Evolutionary conservation across 108 stramenopile genomes (phyloP).

Genomic region (Nitzschia palea): DNA sequence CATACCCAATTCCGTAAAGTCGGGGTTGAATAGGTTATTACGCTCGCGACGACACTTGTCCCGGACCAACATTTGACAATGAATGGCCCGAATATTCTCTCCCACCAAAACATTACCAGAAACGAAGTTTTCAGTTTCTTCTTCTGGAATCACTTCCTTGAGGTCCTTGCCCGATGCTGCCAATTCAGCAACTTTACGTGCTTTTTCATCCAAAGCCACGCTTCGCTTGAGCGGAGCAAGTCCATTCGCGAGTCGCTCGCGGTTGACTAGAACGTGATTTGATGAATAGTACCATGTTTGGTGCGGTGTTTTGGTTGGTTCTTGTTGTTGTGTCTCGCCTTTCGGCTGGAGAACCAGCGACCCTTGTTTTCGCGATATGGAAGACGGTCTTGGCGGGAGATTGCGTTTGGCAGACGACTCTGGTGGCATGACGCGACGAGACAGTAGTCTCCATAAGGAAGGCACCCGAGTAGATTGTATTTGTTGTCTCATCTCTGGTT

Average conservation of each 20-base stretch:
- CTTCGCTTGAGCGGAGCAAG: conserved; percentile 27
- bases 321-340: background rate
- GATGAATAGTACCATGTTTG: conserved; percentile 23
- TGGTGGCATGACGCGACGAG: too few relatives aligned
- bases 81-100: conserved; percentile 13
- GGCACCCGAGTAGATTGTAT: too few relatives aligned
- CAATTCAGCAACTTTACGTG: conserved; percentile 24
- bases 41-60: background rate
- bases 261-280: conserved; percentile 50
- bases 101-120: conserved; percentile 21
- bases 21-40: conserved; percentile 12
- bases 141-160: background rate
- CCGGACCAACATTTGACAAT: conserved; percentile 1
- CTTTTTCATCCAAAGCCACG: conserved; percentile 36
- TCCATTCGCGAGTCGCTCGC: conserved; percentile 22
- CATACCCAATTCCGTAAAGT: conserved; percentile 26
- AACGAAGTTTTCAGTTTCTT: background rate
- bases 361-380: too few relatives aligned
- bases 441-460: too few relatives aligned
- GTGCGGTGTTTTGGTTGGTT: conserved; percentile 6
- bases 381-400: too few relatives aligned
- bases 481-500: too few relatives aligned
- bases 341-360: too few relatives aligned
- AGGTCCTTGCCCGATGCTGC: conserved; percentile 20
- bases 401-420: too few relatives aligned